Conservation (phyloP, 371 early-diverging fungal genomes). For the Mucor plumbeus region DNA sequence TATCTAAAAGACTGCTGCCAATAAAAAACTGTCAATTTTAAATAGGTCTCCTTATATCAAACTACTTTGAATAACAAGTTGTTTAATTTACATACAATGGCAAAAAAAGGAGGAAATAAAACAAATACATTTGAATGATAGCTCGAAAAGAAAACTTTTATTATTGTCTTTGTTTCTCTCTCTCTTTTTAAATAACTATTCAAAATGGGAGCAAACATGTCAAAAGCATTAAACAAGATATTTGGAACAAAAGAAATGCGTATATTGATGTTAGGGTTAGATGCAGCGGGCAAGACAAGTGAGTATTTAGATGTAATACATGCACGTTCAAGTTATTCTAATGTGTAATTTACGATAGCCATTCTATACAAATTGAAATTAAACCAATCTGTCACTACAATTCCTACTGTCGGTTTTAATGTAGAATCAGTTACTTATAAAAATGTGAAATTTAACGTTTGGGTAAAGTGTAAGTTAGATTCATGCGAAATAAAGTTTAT, state of each 20-base stretch:
- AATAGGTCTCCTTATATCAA: neutral
- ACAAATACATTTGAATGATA: neutral
- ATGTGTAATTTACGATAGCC: conserved; percentile 45
- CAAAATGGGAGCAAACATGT: conserved; percentile 62
- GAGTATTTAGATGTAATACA: conserved; percentile 25
- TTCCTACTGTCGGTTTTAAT: conserved; percentile 90
- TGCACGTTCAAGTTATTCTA: neutral
- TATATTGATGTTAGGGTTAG: conserved; percentile 90
- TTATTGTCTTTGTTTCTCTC: conserved; percentile 4
- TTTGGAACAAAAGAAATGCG: conserved; percentile 89
- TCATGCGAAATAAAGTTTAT: neutral
- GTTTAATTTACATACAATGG: conserved; percentile 1
- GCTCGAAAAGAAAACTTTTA: neutral
- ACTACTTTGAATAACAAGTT: conserved; percentile 3
- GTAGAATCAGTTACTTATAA: conserved; percentile 90
- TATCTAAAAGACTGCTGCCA: conserved; percentile 1
- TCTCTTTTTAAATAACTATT: conserved; percentile 2
- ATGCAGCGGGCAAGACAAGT: conserved; percentile 96
- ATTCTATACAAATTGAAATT: conserved; percentile 90
- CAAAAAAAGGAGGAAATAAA: conserved; percentile 4
- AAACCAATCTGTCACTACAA: conserved; percentile 85
- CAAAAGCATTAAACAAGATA: conserved; percentile 65
- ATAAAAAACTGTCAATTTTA: conserved; percentile 7
- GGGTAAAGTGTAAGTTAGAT: conserved; percentile 41
- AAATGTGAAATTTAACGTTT: conserved; percentile 90